Conservation (phyloP, 192 early-diverging fungal genomes). For the Podila minutissima region DNA sequence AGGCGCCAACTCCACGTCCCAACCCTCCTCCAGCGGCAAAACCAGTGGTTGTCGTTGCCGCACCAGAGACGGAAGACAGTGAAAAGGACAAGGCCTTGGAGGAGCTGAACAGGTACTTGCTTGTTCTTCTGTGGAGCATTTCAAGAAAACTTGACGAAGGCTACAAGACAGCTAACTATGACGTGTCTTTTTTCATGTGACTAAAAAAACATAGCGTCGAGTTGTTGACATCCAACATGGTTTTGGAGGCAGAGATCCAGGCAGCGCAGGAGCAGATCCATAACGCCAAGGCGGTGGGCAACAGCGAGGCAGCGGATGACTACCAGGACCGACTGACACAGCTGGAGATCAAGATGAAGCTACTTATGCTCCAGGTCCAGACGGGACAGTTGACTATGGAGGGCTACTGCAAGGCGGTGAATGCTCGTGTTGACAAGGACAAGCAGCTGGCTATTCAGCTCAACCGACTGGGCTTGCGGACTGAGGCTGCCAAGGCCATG, state of each 20-base stretch:
- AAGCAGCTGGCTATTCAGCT: slow-evolving; percentile 74
- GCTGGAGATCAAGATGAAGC: slow-evolving; percentile 79
- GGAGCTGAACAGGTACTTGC: slow-evolving; percentile 63
- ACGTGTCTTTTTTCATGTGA: slow-evolving; percentile 14
- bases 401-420: slow-evolving; percentile 69
- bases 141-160: no score
- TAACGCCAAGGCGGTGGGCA: slow-evolving; percentile 48
- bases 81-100: slow-evolving; percentile 61
- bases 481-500: slow-evolving; percentile 75
- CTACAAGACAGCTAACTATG: slow-evolving; percentile 6
- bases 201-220: slow-evolving; percentile 66
- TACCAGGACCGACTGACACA: slow-evolving; percentile 69
- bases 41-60: background rate
- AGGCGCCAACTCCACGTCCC: slow-evolving; percentile 6
- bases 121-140: background rate
- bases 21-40: background rate
- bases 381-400: slow-evolving; percentile 77
- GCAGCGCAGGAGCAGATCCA: slow-evolving; percentile 58
- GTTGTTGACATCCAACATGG: slow-evolving; percentile 74
- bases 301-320: slow-evolving; percentile 66
- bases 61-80: slow-evolving; percentile 28
- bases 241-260: slow-evolving; percentile 74
- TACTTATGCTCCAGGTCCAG: slow-evolving; percentile 76
- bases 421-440: slow-evolving; percentile 63
- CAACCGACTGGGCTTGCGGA: slow-evolving; percentile 69